Conservation (phyloP, 139 green algal genomes). For the Haematococcus lacustris region DNA sequence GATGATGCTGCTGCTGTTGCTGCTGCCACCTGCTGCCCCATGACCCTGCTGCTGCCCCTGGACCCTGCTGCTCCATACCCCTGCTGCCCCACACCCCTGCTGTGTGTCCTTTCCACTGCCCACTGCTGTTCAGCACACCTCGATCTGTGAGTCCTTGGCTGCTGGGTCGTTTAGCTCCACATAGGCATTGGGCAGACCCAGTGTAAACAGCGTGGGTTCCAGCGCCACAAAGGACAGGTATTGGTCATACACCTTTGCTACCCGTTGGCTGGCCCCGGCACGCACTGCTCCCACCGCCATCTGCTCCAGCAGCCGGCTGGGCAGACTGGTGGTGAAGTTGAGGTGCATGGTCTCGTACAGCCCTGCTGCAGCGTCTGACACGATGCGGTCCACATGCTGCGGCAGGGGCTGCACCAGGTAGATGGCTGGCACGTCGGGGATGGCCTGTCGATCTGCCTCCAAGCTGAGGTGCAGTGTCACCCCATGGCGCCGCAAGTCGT, state of each 20-base stretch:
- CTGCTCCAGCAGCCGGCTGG: conserved; percentile 69
- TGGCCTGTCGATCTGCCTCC: conserved; percentile 78
- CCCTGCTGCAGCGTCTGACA: conserved; percentile 54
- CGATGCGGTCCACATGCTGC: conserved; percentile 63
- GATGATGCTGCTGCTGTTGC: too few species aligned
- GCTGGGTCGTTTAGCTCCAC: conserved; percentile 87
- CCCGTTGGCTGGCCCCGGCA: conserved; percentile 16
- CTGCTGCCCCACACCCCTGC: too few species aligned
- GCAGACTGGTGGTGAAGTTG: conserved; percentile 79
- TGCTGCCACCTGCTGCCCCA: too few species aligned
- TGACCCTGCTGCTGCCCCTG: too few species aligned
- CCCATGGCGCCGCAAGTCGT: conserved; percentile 82
- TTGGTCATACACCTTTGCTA: conserved; percentile 37
- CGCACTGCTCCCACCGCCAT: conserved; percentile 67
- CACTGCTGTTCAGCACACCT: conserved; percentile 47
- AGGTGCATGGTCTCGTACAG: conserved; percentile 91
- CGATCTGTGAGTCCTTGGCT: conserved; percentile 78
- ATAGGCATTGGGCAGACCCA: conserved; percentile 78
- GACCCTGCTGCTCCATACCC: too few species aligned
- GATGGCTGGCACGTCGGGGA: conserved; percentile 92
- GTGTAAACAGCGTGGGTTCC: conserved; percentile 80
- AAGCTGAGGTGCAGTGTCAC: conserved; percentile 92
- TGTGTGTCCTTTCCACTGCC: too few species aligned
- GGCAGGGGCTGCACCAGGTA: conserved; percentile 82
- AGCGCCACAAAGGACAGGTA: conserved; percentile 86